Evolutionary conservation across 306 rosid species (phyloP).

Genomic region (Pterocarpus macrocarpus): DNA sequence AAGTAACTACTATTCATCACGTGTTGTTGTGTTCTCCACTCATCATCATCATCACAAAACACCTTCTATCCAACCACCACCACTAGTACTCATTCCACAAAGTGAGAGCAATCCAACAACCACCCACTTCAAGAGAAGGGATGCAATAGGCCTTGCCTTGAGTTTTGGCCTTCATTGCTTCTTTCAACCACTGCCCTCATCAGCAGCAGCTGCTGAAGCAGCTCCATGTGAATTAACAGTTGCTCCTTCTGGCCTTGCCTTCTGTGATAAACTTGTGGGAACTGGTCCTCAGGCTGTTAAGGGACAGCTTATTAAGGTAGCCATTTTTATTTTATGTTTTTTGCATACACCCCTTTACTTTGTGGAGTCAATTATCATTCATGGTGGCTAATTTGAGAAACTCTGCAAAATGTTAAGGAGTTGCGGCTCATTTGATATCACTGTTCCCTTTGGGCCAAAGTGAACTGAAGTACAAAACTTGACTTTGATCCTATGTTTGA

Average conservation of each 20-base stretch:
- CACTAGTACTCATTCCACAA: neutral
- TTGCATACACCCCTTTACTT: neutral
- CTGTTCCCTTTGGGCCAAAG: neutral
- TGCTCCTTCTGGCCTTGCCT: constrained; percentile 88
- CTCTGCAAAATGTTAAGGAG: too few species aligned
- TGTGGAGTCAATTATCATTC: neutral
- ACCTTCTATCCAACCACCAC: constrained; percentile 4
- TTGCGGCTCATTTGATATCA: neutral
- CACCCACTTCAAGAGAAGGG: constrained; percentile 57
- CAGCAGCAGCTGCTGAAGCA: constrained; percentile 57
- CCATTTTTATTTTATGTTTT: neutral
- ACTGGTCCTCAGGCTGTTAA: constrained; percentile 73
- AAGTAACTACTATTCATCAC: constrained; percentile 18
- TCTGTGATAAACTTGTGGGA: constrained; percentile 83
- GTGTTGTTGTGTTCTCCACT: constrained; percentile 18
- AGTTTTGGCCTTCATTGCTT: constrained; percentile 56
- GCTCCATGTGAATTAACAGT: constrained; percentile 66
- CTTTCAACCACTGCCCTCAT: constrained; percentile 23
- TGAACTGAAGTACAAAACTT: neutral
- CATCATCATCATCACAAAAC: constrained; percentile 14
- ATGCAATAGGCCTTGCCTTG: constrained; percentile 62
- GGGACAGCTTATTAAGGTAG: constrained; percentile 92
- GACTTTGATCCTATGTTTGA: constrained; percentile 6
- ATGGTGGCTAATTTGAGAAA: neutral
- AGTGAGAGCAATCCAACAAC: constrained; percentile 35